Base-by-base conservation (phyloP, 2,329 filamentous ascomycete species). In the Lasiodiplodia sp. region DNA sequence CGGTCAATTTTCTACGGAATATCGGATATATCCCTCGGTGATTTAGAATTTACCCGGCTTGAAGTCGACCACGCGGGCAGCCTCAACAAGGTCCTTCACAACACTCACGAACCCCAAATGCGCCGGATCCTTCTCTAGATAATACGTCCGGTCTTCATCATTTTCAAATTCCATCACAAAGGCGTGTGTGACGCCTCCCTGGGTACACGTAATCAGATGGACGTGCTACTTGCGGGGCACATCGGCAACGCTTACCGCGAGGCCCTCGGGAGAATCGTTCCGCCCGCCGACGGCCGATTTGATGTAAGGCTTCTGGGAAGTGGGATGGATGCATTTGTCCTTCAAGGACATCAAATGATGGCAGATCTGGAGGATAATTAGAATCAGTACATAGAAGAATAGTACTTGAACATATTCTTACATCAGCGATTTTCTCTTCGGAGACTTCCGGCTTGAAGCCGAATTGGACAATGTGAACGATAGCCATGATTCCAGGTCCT, bases 401-500 rank as follows among this genome's bases (percentile, higher is more conserved):
- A 16, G 67, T 25, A 25, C 12, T n/a, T 28, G 23, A 40, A 31
- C 25, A 62, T 69, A 44, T 23, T 31, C 84, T 56, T 79, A 91
- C 90, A 73, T 87, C 84, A 72, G 87, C 81, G 8, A 91, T 80
- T 38, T 86, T 81, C 18, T 84, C 83, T 0, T 82, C 72, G 1
- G 81, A 80, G 1, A 83, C 77, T 0, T 81, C 80, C 0, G 86
- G 77, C 74, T 90, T 89, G 82, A 91, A 91, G 70, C 88, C 83
- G 73, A 92, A 90, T 31, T 91, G 81, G 3, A 92, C 90, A 63
- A 92, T 85, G 75, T 92, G 91, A n/a, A 87, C 82, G 72, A 92
- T 83, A 0, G 87, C 75, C 89, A 91, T 91, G 23, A 34, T 72
- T 80, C 70, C 31, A 34, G 47, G 23, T n/a, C 31, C 4, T 34